Evolutionary conservation across 2,329 filamentous ascomycete species (phyloP), one percentile per base, ranked within the genome.

Genomic region (Fusarium devonianum): DNA sequence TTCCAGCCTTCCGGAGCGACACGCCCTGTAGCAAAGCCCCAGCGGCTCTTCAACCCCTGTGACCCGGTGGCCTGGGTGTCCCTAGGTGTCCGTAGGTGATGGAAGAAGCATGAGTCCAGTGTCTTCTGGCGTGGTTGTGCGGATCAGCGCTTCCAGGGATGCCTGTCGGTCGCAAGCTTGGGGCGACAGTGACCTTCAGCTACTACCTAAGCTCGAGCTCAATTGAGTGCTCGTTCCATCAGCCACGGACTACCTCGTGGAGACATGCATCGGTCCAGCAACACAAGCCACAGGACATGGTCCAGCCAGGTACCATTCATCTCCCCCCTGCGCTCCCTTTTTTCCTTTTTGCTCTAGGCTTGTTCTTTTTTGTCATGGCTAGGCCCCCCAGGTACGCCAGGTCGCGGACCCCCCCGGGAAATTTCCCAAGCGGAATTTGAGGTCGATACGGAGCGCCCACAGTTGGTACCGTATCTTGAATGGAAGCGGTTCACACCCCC

Each of bases 401-500:
- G 14, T 17, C 33, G 14, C 38, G 42, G 51, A 14, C 46, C 47
- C 42, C 51, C 47, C 18, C 21, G 26, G 49, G 33, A 55, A 58
- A 58, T 58, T 58, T 58, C 48, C 36, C 45, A 50, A n/a, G n/a
- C n/a, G 49, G 39, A 58, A 58, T 58, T 58, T 58, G 53, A 54
- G 46, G 49, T 54, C 17, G 49, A 58, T 50, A 53, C 54, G 41
- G 30, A 35, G 40, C 38, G 19, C 12, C 26, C 35, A 38, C 16
- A 17, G 3, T 14, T 36, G 21, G 28, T 46, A 32, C 55, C 45
- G 53, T 28, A 55, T 13, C 19, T 23, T 18, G 30, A 47, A 57
- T 33, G 39, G 30, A 18, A 53, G 53, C 33, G 11, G 13, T 48
- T 37, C 56, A 17, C 38, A 34, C 35, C 52, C 54, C 12, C 39